phyloP scores from a whole-genome alignment of 345 rosid species.

The Brassica cretica region DNA sequence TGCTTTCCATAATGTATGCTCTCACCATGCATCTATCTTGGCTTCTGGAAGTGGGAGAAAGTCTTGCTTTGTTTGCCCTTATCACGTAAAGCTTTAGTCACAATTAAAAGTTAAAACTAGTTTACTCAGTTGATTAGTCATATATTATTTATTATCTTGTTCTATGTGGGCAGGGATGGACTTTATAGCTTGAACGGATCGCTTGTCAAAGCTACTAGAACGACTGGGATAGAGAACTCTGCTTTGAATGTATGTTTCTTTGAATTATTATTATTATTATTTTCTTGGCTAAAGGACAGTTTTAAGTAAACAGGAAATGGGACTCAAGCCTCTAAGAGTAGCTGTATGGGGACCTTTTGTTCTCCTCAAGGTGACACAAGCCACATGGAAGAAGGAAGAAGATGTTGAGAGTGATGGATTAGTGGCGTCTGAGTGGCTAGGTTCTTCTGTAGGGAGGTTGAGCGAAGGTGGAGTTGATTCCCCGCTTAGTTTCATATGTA shows the following conservation, averaged over 20 bases:
- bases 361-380: constrained; percentile 60
- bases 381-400: constrained; percentile 31
- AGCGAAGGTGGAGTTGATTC: constrained; percentile 62
- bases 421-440: constrained; percentile 76
- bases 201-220: constrained; percentile 80
- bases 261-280: constrained; percentile 42
- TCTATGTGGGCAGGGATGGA: constrained; percentile 67
- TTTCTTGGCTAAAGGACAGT: neutral
- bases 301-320: constrained; percentile 64
- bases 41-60: constrained; percentile 71
- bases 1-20: constrained; percentile 90
- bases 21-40: constrained; percentile 89
- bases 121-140: neutral
- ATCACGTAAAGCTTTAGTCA: constrained; percentile 52
- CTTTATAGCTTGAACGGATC: constrained; percentile 71
- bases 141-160: neutral
- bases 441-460: constrained; percentile 61
- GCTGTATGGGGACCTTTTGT: constrained; percentile 91
- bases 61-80: constrained; percentile 88
- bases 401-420: constrained; percentile 19
- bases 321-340: constrained; percentile 66
- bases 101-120: neutral
- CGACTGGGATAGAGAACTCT: constrained; percentile 62
- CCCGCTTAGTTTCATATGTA: constrained; percentile 59
- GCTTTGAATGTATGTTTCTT: constrained; percentile 48